These are phyloP conservation scores for Wakefieldia striispora DNA, from an alignment of 768 basidiomycete genomes.

Conservation along the genomic window DNA sequence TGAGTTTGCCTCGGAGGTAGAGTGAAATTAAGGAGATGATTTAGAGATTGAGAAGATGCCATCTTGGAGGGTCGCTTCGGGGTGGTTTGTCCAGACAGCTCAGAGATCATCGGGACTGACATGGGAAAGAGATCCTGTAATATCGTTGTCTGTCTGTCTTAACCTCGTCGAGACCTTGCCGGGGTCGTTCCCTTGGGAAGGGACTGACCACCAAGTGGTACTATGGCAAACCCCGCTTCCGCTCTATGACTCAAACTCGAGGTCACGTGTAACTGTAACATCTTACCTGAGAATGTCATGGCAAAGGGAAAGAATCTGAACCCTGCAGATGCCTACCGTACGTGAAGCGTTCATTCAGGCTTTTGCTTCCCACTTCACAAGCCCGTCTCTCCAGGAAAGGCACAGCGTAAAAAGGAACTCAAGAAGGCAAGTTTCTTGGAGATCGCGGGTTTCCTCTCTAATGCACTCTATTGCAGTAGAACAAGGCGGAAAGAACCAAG, in stretches of 20 bases:
- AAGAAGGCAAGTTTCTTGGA: constrained; percentile 62
- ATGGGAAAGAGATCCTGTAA: constrained; percentile 18
- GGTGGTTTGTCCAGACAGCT: constrained; percentile 32
- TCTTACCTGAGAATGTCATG: constrained; percentile 41
- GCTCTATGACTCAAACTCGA: constrained; percentile 18
- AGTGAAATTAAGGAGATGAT: constrained; percentile 92
- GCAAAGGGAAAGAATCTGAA: constrained; percentile 84
- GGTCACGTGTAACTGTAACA: constrained; percentile 26
- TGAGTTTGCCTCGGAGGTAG: constrained; percentile 82
- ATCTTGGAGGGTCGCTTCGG: constrained; percentile 68
- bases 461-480: constrained; percentile 57
- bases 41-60: constrained; percentile 61
- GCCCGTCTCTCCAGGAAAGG: constrained; percentile 64
- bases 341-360: constrained; percentile 30
- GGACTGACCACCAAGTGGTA: constrained; percentile 33
- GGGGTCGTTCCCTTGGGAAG: constrained; percentile 50
- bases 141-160: constrained; percentile 8
- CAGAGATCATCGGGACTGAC: constrained; percentile 28
- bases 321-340: constrained; percentile 92
- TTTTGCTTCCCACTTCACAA: constrained; percentile 1
- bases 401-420: constrained; percentile 89
- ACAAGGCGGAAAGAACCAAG: constrained; percentile 83
- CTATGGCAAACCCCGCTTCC: not conserved
- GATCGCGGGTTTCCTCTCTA: constrained; percentile 13
- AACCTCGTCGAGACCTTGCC: constrained; percentile 15